phyloP scores from a whole-genome alignment of 2,329 filamentous ascomycete species.

The Hymenoscyphus infarciens region DNA sequence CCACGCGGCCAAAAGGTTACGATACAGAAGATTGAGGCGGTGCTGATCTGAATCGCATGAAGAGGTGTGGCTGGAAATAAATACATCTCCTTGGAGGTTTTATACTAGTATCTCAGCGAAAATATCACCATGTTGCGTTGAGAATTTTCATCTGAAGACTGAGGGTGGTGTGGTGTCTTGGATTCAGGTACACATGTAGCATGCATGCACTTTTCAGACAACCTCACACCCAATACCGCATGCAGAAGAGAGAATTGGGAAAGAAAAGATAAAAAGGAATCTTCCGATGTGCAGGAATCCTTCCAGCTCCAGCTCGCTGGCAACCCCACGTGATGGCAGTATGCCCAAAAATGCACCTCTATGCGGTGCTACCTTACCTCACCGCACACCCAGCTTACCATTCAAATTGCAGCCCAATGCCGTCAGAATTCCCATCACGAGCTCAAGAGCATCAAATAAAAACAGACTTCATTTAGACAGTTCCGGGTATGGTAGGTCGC shows the following conservation, averaged over 20 bases:
- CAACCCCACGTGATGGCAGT: background rate
- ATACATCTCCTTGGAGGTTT: background rate
- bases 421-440: conserved; percentile 1
- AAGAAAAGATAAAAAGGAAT: background rate
- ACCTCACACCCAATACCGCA: background rate
- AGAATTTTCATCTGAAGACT: background rate
- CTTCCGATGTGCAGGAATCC: too few species aligned
- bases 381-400: background rate
- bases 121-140: background rate
- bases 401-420: conserved; percentile 2
- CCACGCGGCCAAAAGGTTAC: background rate
- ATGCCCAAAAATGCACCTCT: background rate
- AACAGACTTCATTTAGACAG: conserved; percentile 1
- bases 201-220: background rate
- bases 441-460: background rate
- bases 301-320: background rate
- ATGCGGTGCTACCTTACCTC: conserved; percentile 5
- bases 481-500: background rate
- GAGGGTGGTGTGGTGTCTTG: background rate
- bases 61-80: background rate
- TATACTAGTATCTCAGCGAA: conserved; percentile 1
- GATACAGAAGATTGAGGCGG: background rate
- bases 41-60: background rate
- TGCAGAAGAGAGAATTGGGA: background rate
- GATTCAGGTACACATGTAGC: background rate